Conservation (phyloP, 352 stramenopile species). For the Pythium grandisporangium region DNA sequence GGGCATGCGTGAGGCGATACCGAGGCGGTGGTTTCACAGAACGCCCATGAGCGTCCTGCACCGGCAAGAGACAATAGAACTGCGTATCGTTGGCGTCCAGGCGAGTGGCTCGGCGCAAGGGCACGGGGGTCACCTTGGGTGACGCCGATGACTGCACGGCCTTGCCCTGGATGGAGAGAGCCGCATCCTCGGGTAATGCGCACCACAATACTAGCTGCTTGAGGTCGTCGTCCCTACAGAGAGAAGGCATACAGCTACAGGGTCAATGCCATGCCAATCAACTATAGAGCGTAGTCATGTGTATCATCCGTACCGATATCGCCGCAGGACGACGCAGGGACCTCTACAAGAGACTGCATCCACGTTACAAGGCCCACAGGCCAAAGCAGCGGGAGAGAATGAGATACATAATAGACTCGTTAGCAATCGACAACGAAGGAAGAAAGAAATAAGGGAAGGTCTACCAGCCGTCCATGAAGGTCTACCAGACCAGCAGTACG, state of each 20-base stretch:
- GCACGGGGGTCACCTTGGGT: slow-evolving; percentile 13
- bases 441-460: too few species aligned
- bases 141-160: not conserved
- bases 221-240: slow-evolving; percentile 41
- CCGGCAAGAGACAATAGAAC: slow-evolving; percentile 39
- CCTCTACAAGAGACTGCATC: slow-evolving; percentile 34
- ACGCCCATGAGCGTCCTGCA: too few species aligned
- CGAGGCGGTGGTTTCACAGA: too few species aligned
- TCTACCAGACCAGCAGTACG: not conserved
- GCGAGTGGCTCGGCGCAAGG: not conserved
- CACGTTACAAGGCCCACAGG: not conserved
- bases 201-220: slow-evolving; percentile 61
- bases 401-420: not conserved
- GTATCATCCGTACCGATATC: slow-evolving; percentile 50
- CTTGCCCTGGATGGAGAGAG: slow-evolving; percentile 3
- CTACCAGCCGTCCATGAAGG: too few species aligned
- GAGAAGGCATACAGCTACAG: too few species aligned
- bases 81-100: slow-evolving; percentile 53
- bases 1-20: too few species aligned
- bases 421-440: too few species aligned
- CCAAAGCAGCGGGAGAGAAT: too few species aligned
- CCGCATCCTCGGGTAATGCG: slow-evolving; percentile 15
- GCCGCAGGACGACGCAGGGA: slow-evolving; percentile 42
- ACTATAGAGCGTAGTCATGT: too few species aligned
- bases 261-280: not conserved